These are phyloP conservation scores for Diaporthe helianthi DNA, from an alignment of 2,329 filamentous ascomycete species.

Conservation along the genomic window DNA sequence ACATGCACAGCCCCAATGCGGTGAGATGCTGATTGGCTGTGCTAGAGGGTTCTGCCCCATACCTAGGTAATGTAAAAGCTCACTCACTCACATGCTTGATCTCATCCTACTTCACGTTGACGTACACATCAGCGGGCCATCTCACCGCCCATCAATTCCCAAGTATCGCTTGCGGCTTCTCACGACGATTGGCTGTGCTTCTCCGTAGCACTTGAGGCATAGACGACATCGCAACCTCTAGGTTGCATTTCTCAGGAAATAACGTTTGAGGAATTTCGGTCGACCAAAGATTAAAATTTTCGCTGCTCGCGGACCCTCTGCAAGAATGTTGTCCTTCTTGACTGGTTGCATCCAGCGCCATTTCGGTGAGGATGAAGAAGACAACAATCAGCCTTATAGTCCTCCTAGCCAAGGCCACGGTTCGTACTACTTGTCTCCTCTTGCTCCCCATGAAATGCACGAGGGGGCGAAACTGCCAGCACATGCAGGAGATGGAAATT, in stretches of 20 bases:
- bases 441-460: neutral
- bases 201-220: no score
- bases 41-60: slow-evolving; percentile 4
- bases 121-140: neutral
- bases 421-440: neutral
- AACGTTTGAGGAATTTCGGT: neutral
- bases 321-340: slow-evolving; percentile 10
- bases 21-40: slow-evolving; percentile 19
- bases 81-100: neutral
- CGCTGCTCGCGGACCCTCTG: no score
- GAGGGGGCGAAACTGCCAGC: no score
- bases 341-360: slow-evolving; percentile 7
- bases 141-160: slow-evolving; percentile 11
- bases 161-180: neutral
- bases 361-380: neutral
- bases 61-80: slow-evolving; percentile 13
- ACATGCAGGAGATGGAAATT: no score
- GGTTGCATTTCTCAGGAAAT: neutral
- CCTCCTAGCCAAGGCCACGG: neutral
- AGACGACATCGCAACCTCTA: neutral
- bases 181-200: neutral
- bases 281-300: no score
- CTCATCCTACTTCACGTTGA: neutral
- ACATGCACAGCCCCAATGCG: slow-evolving; percentile 19
- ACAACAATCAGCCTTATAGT: neutral